These are phyloP conservation scores for Aristolochia californica DNA, from an alignment of 164 flowering plant species.

Conservation along the genomic window DNA sequence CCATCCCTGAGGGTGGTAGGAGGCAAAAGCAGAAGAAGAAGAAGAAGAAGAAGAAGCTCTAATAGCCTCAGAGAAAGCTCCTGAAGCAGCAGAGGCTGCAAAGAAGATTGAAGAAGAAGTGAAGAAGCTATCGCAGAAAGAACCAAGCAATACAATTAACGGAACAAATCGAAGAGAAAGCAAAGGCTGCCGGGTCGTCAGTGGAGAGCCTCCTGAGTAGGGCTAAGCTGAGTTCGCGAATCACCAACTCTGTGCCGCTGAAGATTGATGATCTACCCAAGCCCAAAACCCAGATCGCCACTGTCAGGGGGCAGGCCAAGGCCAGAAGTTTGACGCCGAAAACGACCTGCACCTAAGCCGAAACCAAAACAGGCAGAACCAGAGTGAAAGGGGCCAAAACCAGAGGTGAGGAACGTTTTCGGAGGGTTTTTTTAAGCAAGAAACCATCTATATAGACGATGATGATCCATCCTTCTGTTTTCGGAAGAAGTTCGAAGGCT, in stretches of 20 bases:
- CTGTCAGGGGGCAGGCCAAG: constrained; percentile 78
- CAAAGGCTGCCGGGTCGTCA: constrained; percentile 51
- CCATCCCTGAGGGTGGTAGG: constrained; percentile 87
- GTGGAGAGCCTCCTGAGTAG: constrained; percentile 39
- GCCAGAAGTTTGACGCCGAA: constrained; percentile 46
- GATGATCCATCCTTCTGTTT: constrained; percentile 16
- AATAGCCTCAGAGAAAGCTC: constrained; percentile 49
- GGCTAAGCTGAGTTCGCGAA: constrained; percentile 49
- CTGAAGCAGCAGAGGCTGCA: constrained; percentile 49
- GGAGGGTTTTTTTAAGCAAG: constrained; percentile 93
- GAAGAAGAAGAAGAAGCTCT: constrained; percentile 74
- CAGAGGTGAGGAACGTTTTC: constrained; percentile 65
- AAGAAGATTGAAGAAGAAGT: constrained; percentile 51
- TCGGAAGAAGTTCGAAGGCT: constrained; percentile 1
- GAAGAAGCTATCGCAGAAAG: constrained; percentile 44
- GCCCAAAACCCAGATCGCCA: constrained; percentile 70
- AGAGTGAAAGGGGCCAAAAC: constrained; percentile 11
- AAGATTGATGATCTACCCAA: constrained; percentile 34
- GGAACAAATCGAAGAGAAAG: constrained; percentile 54
- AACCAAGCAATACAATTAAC: constrained; percentile 39
- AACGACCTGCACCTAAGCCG: constrained; percentile 12
- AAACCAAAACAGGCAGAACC: constrained; percentile 17
- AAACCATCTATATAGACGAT: constrained; percentile 82
- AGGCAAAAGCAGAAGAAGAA: constrained; percentile 66
- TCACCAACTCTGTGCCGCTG: constrained; percentile 31